Conservation (phyloP, 805 yeast genomes). For the Yarrowia sp. region DNA sequence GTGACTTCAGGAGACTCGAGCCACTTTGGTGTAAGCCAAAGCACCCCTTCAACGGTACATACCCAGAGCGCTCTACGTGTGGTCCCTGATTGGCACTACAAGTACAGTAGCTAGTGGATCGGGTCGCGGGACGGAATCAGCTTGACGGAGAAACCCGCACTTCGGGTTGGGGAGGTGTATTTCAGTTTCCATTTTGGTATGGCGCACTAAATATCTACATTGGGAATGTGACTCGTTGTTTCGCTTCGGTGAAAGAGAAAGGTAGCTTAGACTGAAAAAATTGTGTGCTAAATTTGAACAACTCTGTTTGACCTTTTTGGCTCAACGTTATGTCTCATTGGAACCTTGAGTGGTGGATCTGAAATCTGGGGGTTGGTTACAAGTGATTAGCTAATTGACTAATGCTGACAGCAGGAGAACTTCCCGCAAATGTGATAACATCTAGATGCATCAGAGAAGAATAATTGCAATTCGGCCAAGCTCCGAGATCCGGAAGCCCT, state of each 20-base stretch:
- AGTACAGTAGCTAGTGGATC: no score
- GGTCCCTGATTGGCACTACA: no score
- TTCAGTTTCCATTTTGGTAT: not conserved
- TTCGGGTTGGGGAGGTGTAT: not conserved
- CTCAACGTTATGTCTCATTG: slow-evolving; percentile 28
- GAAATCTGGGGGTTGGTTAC: slow-evolving; percentile 16
- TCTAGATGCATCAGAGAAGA: no score
- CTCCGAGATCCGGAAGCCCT: not conserved
- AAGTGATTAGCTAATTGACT: no score
- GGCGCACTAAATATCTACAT: slow-evolving; percentile 16
- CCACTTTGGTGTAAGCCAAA: no score
- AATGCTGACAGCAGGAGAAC: not conserved
- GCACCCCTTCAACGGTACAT: no score
- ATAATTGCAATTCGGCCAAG: no score
- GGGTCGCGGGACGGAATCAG: no score
- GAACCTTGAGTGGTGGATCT: slow-evolving; percentile 5
- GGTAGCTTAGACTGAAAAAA: slow-evolving; percentile 13
- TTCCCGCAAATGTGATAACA: no score
- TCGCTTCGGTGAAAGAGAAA: not conserved
- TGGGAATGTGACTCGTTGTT: slow-evolving; percentile 12
- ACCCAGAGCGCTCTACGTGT: no score
- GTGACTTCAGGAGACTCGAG: no score
- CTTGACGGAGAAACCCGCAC: not conserved
- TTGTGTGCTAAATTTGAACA: slow-evolving; percentile 13
- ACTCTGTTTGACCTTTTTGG: slow-evolving; percentile 10